These are phyloP conservation scores for Posidonia oceanica DNA, from an alignment of 116 monocot species.

Conservation along the genomic window DNA sequence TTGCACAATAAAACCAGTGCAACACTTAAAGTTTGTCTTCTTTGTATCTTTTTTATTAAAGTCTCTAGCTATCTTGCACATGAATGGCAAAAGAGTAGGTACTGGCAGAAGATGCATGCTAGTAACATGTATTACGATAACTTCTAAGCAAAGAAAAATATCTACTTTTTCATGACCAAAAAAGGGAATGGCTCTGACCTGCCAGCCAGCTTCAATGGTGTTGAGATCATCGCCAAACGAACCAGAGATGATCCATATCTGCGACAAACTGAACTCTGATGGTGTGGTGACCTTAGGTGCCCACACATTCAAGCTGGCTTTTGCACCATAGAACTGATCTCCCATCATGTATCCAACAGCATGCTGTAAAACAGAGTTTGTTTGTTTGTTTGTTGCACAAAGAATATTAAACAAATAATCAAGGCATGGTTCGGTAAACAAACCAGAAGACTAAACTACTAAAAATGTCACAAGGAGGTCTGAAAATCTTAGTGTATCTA, in stretches of 20 bases:
- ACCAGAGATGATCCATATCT: constrained; percentile 92
- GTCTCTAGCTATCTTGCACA: too few species aligned
- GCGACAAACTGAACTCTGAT: constrained; percentile 90
- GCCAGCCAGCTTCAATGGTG: constrained; percentile 97
- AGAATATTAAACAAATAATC: too few species aligned
- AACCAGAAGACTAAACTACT: background rate
- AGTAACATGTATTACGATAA: background rate
- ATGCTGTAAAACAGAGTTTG: constrained; percentile 34
- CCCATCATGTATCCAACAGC: constrained; percentile 79
- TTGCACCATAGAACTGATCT: constrained; percentile 75
- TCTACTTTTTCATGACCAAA: background rate
- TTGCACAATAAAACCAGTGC: too few species aligned
- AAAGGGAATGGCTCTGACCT: constrained; percentile 20
- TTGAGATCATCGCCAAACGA: constrained; percentile 84
- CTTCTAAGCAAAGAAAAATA: background rate
- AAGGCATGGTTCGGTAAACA: background rate
- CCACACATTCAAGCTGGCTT: constrained; percentile 92
- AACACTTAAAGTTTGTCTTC: too few species aligned
- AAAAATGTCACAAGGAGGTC: too few species aligned
- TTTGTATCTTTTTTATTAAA: too few species aligned
- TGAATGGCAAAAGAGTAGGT: too few species aligned
- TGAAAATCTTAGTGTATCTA: too few species aligned
- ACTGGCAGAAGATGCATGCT: background rate
- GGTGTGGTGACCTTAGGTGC: constrained; percentile 47
- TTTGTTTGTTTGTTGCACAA: background rate